Evolutionary conservation across 139 green algal genomes (phyloP).

Genomic region (Volvox africanus): DNA sequence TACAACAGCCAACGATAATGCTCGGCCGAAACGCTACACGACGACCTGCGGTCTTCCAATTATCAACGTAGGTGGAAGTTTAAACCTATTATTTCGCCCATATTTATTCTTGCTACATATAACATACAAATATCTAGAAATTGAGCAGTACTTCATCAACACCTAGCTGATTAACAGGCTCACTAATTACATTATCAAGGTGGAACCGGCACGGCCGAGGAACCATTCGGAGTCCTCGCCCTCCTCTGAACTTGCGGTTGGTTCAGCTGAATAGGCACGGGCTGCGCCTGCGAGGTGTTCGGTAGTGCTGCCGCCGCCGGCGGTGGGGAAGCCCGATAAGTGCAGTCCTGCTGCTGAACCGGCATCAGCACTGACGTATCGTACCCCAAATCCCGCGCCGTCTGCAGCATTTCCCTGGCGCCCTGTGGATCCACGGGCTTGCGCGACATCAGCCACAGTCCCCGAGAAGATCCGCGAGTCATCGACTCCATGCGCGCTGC

Average conservation of each 20-base stretch:
- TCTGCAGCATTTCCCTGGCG: background rate
- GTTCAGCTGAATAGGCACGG: background rate
- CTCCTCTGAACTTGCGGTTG: background rate
- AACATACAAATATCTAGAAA: no score
- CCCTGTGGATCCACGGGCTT: background rate
- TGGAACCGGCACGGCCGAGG: background rate
- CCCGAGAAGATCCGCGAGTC: background rate
- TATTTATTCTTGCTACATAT: no score
- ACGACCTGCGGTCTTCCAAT: no score
- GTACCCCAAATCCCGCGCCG: background rate
- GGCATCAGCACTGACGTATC: conserved; percentile 10
- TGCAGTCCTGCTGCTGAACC: conserved; percentile 27
- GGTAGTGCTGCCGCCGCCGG: background rate
- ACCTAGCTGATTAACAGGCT: no score
- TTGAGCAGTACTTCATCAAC: no score
- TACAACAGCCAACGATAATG: no score
- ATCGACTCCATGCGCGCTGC: background rate
- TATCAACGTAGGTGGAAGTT: no score
- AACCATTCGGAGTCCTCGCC: background rate
- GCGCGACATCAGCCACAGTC: conserved; percentile 40
- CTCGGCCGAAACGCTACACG: no score
- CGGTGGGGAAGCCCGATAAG: background rate
- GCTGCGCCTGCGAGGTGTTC: background rate
- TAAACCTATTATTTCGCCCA: no score
- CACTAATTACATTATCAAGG: background rate